Conservation (phyloP, 495 filamentous ascomycete genomes). For the Penicillium chermesinum region DNA sequence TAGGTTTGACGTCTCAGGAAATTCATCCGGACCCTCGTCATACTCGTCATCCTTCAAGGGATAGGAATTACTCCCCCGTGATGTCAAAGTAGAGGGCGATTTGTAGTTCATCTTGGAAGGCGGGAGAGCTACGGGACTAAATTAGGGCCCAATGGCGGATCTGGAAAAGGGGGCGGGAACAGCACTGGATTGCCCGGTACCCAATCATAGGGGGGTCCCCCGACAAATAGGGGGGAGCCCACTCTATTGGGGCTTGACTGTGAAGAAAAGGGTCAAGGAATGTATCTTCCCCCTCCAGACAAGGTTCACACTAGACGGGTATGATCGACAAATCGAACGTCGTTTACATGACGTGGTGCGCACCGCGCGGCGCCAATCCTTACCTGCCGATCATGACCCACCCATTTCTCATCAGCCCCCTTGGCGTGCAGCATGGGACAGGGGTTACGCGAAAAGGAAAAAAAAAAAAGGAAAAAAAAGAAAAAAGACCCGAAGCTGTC, state of each 20-base stretch:
- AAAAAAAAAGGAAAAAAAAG: no score
- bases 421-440: conserved; percentile 13
- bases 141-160: conserved; percentile 3
- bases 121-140: neutral
- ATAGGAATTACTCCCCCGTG: neutral
- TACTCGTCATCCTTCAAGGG: neutral
- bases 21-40: no score
- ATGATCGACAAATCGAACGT: conserved; percentile 25
- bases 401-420: conserved; percentile 12
- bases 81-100: neutral
- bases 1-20: no score
- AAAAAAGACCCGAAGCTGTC: no score
- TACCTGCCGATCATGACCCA: conserved; percentile 21
- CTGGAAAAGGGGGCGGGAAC: conserved; percentile 7
- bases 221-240: no score
- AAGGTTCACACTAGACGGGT: conserved; percentile 19
- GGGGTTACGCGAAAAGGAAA: no score
- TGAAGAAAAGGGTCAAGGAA: conserved; percentile 19
- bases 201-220: conserved; percentile 11
- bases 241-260: conserved; percentile 13
- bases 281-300: conserved; percentile 9
- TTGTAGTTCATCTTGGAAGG: neutral
- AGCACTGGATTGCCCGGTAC: neutral
- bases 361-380: conserved; percentile 19
- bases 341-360: conserved; percentile 3